Base-by-base conservation (phyloP, 2,329 filamentous ascomycete species). In the Fusarium sp. region DNA sequence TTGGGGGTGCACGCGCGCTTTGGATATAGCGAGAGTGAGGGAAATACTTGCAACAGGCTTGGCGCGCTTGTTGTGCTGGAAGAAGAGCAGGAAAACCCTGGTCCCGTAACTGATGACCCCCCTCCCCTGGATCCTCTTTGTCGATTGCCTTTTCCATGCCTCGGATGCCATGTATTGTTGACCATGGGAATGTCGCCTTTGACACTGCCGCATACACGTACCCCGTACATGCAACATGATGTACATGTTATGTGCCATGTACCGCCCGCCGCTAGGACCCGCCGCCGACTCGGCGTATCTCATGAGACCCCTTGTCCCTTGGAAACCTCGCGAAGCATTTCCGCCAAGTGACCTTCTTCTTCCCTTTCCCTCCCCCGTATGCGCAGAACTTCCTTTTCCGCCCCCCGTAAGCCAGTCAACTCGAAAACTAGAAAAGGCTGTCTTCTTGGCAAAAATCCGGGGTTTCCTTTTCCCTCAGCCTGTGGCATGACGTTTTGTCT, bases 1-100 rank as follows among this genome's bases (percentile, higher is more conserved):
- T 50, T 47, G 20, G 42, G 25, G 45, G 25, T 16, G 35, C 20
- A 45, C 20, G 13, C 40, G 40, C 40, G 40, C 20, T 40, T 40
- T 45, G 20, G 40, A 45, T 45, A 45, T 45, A 45, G 40, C 40
- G 40, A 45, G 40, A 16, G 16, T 63, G 60, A 63, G 60, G 60
- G 60, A 63, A 54, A 63, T 63, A 63, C 60, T 63, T 63, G 47
- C 60, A 54, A 62, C 40, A 27, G 45, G 16, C 60, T 63, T 63
- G 60, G 22, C 45, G 60, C 45, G 60, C 58, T 47, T 61, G 38
- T 61, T 22, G 36, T 42, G 36, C 18, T 18, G 38, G 18, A n/a
- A 40, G 38, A 10, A 40, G 38, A 40, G 5, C 18, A 27, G 29
- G 35, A 22, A 56, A 33, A 25, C 57, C 59, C 40, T 62, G 29